Evolutionary conservation across 768 basidiomycete genomes (phyloP).

Genomic region (Amanita pallidorosea): DNA sequence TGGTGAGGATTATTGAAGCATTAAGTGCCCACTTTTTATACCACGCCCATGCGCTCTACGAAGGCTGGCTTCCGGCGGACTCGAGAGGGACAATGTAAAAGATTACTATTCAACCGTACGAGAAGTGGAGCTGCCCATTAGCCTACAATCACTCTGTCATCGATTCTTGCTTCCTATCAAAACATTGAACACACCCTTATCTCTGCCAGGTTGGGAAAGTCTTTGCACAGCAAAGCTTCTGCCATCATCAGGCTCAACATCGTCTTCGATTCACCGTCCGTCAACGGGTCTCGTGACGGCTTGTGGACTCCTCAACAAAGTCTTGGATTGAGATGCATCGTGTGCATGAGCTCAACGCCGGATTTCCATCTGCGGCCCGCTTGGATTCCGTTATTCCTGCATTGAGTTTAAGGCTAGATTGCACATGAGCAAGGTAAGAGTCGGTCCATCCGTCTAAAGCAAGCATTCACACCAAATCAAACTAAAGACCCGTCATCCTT

Average conservation of each 20-base stretch:
- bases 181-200: constrained; percentile 5
- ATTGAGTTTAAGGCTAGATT: constrained; percentile 1
- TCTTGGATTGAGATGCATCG: not conserved
- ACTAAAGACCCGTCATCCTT: not conserved
- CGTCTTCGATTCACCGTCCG: constrained; percentile 1
- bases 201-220: not conserved
- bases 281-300: not conserved
- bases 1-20: constrained; percentile 2
- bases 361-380: not conserved
- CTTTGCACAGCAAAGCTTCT: not conserved
- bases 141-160: constrained; percentile 5
- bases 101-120: not conserved
- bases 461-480: not conserved
- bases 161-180: constrained; percentile 5
- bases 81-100: constrained; percentile 1
- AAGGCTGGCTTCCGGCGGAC: not conserved
- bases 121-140: constrained; percentile 5
- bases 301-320: not conserved
- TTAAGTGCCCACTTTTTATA: constrained; percentile 1
- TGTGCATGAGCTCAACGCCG: not conserved
- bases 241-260: not conserved
- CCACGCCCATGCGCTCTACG: not conserved
- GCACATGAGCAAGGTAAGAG: constrained; percentile 1
- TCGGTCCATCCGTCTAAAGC: not conserved
- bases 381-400: not conserved